These are phyloP conservation scores for Collybiopsis confluens DNA, from an alignment of 768 basidiomycete species.

Conservation along the genomic window DNA sequence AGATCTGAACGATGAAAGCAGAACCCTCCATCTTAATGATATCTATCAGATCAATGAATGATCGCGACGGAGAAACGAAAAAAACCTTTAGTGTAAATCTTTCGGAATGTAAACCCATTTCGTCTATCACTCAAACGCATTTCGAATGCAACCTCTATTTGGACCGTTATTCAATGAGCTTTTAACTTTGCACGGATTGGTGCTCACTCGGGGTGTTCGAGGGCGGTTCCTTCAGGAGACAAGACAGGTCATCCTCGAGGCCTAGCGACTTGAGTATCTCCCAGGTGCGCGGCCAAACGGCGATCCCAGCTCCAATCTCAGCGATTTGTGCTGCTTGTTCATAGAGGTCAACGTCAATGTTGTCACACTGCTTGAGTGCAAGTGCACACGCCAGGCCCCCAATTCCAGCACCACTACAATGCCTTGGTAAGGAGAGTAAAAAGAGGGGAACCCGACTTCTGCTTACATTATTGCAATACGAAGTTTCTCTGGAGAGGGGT, in stretches of 20 bases:
- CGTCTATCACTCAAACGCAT: conserved; percentile 29
- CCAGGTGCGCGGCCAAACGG: conserved; percentile 23
- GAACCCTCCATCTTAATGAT: conserved; percentile 1
- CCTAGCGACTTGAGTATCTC: conserved; percentile 17
- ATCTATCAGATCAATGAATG: no score
- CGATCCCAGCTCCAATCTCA: conserved; percentile 31
- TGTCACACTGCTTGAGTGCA: conserved; percentile 16
- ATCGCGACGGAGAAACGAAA: not conserved
- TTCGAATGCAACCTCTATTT: conserved; percentile 17
- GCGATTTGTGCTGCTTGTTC: conserved; percentile 30
- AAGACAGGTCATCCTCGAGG: conserved; percentile 20
- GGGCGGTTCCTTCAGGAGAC: not conserved
- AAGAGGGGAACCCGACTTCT: no score
- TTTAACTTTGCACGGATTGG: not conserved
- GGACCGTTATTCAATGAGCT: not conserved
- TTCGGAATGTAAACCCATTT: conserved; percentile 25
- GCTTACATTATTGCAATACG: conserved; percentile 6
- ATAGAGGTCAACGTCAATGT: conserved; percentile 26
- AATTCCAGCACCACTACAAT: conserved; percentile 18
- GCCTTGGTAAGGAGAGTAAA: not conserved
- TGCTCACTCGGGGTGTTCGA: not conserved
- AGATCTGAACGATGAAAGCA: conserved; percentile 7
- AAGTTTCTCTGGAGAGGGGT: not conserved
- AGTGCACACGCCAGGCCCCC: conserved; percentile 31
- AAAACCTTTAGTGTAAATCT: conserved; percentile 8